phyloP scores from a whole-genome alignment of 2,329 filamentous ascomycete genomes.

The Diplodia corticola region DNA sequence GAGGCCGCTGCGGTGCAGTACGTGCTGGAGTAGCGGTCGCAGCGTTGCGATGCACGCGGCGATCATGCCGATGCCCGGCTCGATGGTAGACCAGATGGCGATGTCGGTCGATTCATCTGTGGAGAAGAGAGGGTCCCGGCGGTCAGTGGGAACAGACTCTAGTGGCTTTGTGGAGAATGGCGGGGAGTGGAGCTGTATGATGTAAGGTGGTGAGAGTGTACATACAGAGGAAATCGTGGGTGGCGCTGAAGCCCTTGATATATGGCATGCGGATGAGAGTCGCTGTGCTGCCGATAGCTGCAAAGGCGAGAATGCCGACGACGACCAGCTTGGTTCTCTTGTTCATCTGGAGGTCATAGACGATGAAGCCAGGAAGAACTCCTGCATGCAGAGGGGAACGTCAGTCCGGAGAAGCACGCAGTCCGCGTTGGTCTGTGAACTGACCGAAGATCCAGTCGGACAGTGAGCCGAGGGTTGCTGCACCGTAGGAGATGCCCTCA shows the following conservation, averaged over 20 bases:
- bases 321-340: conserved; percentile 53
- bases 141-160: neutral
- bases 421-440: neutral
- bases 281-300: conserved; percentile 52
- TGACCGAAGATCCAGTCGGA: conserved; percentile 35
- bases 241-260: conserved; percentile 40
- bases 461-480: conserved; percentile 33
- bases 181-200: neutral
- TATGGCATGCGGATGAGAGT: conserved; percentile 51
- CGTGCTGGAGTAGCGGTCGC: conserved; percentile 47
- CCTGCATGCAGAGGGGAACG: conserved; percentile 21
- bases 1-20: conserved; percentile 30
- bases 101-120: conserved; percentile 18
- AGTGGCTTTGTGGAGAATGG: neutral
- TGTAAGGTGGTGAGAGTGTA: neutral
- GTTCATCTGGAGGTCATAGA: conserved; percentile 59
- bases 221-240: conserved; percentile 45
- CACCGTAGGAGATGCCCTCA: conserved; percentile 51
- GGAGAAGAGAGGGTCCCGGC: neutral
- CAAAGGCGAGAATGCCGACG: conserved; percentile 55
- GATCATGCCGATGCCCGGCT: conserved; percentile 42
- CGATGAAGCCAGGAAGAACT: conserved; percentile 48
- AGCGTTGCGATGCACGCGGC: conserved; percentile 53
- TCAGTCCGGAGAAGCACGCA: neutral
- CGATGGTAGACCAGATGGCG: conserved; percentile 32